Conservation (phyloP, 306 rosid genomes). For the Sindora glabra region DNA sequence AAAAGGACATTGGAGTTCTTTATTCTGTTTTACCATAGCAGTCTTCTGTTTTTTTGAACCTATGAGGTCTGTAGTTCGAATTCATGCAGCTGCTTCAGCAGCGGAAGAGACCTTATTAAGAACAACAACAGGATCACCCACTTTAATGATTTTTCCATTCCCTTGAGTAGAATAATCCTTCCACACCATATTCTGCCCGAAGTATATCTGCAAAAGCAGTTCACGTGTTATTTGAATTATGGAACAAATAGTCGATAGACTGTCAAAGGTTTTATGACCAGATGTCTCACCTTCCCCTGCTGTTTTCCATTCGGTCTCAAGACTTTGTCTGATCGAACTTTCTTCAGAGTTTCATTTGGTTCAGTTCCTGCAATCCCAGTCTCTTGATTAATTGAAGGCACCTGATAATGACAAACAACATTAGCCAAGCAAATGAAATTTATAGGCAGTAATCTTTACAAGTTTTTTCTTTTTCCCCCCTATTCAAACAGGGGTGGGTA, state of each 20-base stretch:
- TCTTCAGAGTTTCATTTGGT: conserved; percentile 49
- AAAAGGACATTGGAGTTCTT: too few species aligned
- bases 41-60: too few species aligned
- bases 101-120: conserved; percentile 42
- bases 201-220: conserved; percentile 51
- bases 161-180: conserved; percentile 27
- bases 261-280: conserved; percentile 3
- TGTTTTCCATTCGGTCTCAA: conserved; percentile 53
- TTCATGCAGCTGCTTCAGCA: conserved; percentile 66
- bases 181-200: conserved; percentile 81
- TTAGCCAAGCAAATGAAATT: not conserved
- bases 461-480: too few species aligned
- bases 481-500: too few species aligned
- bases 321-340: conserved; percentile 49
- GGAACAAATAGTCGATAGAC: not conserved
- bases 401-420: conserved; percentile 30
- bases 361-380: conserved; percentile 57
- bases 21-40: too few species aligned
- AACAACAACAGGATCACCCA: conserved; percentile 61
- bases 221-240: conserved; percentile 2
- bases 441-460: not conserved
- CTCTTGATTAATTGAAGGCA: conserved; percentile 67
- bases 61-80: not conserved
- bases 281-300: conserved; percentile 47
- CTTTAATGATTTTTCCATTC: conserved; percentile 36